Percentiles rank a stretch among this genome's conserved stretches.
Conservation (phyloP, 2,329 filamentous ascomycete species). For the Pseudogymnoascus sp. region DNA sequence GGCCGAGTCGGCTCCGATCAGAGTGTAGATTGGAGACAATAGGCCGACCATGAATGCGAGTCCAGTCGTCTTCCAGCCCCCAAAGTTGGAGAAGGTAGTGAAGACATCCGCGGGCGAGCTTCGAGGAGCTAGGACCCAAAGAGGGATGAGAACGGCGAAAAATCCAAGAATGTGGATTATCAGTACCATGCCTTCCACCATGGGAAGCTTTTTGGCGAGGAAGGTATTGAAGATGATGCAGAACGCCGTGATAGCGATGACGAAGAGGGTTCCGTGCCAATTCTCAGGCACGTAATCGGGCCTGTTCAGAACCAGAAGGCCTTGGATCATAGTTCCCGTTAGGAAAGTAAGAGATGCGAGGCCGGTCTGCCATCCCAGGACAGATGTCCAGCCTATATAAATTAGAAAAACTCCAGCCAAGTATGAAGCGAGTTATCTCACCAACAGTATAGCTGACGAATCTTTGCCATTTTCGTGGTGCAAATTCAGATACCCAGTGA, state of each 20-base stretch:
- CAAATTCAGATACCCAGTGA: conserved; percentile 51
- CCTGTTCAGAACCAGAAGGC: conserved; percentile 31
- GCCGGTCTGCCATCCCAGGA: conserved; percentile 40
- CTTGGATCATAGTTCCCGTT: conserved; percentile 39
- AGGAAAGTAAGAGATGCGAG: conserved; percentile 37
- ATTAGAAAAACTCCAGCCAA: not conserved
- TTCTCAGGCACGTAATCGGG: conserved; percentile 29
- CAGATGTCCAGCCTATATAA: conserved; percentile 38
- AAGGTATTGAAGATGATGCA: conserved; percentile 40
- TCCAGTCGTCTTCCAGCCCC: conserved; percentile 30
- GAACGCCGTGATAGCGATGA: conserved; percentile 36
- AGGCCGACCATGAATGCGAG: conserved; percentile 33
- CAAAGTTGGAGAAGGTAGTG: conserved; percentile 28
- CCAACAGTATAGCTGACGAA: conserved; percentile 48
- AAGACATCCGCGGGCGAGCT: conserved; percentile 26
- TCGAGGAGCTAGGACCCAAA: conserved; percentile 29
- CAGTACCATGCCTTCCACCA: conserved; percentile 38
- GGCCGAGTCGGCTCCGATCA: conserved; percentile 22
- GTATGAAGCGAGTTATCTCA: conserved; percentile 16
- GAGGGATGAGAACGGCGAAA: conserved; percentile 35
- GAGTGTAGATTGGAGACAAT: conserved; percentile 26
- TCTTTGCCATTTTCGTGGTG: conserved; percentile 42
- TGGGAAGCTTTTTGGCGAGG: conserved; percentile 34
- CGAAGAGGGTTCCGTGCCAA: conserved; percentile 40
- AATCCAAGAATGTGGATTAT: conserved; percentile 41